Base-by-base conservation (phyloP, 192 early-diverging fungal species). In the Gamsiella multidivaricata region DNA sequence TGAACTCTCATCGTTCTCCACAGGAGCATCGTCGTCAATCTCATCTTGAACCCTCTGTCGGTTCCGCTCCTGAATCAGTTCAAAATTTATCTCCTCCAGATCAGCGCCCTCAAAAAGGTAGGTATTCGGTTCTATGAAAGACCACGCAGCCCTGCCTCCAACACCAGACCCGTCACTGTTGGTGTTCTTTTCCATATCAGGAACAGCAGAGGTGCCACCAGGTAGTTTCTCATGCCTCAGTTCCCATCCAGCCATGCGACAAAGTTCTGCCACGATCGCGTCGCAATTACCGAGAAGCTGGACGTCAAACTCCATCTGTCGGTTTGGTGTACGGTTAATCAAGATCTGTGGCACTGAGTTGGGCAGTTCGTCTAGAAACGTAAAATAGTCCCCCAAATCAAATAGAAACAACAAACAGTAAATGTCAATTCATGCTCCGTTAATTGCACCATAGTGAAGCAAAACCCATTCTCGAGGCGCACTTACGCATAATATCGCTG, bases 341-440 rank as follows among this genome's bases (percentile, higher is more conserved):
- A 98, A 82, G n/a, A 98, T 90, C 67, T 96, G 95, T 0, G 96
- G 96, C 3, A 98, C 93, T 6, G 79, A 70, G 49, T 91, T 89
- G 18, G 95, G 95, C 41, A 97, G 87, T 56, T 92, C 89, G 50
- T 91, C 81, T 82, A 49, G 58, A 54, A 14, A 70, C 14, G 54
- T 20, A 68, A 58, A 25, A 47, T n/a, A n/a, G n/a, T n/a, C n/a
- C n/a, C n/a, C n/a, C n/a, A n/a, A n/a, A n/a, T n/a, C n/a, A n/a
- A n/a, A n/a, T n/a, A n/a, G n/a, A 14, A 47, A 42, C 33, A 37
- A 36, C 18, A 49, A 17, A 37, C 25, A 46, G 29, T 11, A 50
- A 43, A 32, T n/a, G 20, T 4, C 26, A 52, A 20, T 15, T 47
- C 29, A n/a, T 50, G 10, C 17, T 28, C 60, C 28, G 20, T 2